Base-by-base conservation (phyloP, 2,329 filamentous ascomycete genomes). In the Neodidymelliopsis sp. region DNA sequence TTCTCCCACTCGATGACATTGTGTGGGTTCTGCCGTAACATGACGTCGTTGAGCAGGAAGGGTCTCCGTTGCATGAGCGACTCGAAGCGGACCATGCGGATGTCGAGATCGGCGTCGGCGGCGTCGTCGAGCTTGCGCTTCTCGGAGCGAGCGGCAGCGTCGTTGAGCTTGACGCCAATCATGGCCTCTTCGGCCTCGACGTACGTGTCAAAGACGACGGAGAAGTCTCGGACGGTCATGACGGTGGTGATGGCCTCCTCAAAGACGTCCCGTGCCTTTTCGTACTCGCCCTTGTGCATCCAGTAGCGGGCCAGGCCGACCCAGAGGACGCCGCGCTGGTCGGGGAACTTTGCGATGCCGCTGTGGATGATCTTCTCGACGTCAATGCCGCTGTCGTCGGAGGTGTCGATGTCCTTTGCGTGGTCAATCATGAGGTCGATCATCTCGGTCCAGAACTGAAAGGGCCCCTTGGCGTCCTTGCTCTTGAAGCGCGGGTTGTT, bases 1-100 rank as follows among this genome's bases (percentile, higher is more conserved):
- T 99, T 97, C 75, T 96, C 90, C 94, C 94, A 99, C 75, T 99
- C 94, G 18, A 87, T 84, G 40, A 99, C 93, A 65, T 92, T 97
- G 76, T 97, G 91, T 0, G 94, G 93, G 65, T 99, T 99, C 70
- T 99, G 94, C 33, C 95, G 86, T 35, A 99, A 79, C 11, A 97
- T 79, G 13, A 99, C 94, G 70, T 99, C 94, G 72, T 99, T 99
- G 36, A 99, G 84, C 35, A 99, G 81, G 77, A 99, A 99, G 4
- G 94, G 93, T 44, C 94, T 84, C 42, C 94, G 86, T 72, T 99
- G 93, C 93, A 99, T 97, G 44, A 99, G 81, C 66, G 97, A 92
- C 74, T 99, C 94, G 65, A 99, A 99, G 43, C 94, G 87, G 83
- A 97, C 88, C 91, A 99, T 96, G 39, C 92, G 86, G 60, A 97